Evolutionary conservation across 2,329 filamentous ascomycete species (phyloP).

Genomic region (Aspergillus jensenii): DNA sequence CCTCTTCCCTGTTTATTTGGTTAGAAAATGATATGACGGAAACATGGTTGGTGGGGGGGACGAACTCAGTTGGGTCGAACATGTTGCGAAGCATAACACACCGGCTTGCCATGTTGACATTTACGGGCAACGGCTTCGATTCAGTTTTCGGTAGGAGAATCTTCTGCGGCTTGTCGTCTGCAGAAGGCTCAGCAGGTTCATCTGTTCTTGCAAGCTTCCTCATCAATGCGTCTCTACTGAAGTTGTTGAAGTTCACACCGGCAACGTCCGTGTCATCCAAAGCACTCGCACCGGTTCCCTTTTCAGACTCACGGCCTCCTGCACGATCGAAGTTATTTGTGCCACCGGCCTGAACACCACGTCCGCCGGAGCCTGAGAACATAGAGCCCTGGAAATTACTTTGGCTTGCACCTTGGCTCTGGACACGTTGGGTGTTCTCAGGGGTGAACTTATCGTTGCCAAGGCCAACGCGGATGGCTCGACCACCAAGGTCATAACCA

Average conservation of each 20-base stretch:
- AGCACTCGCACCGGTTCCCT: conserved; percentile 84
- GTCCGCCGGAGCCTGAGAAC: conserved; percentile 86
- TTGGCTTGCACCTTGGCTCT: conserved; percentile 67
- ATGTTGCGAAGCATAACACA: conserved; percentile 95
- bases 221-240: conserved; percentile 98
- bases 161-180: conserved; percentile 69
- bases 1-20: conserved; percentile 66
- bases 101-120: conserved; percentile 87
- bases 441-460: conserved; percentile 99
- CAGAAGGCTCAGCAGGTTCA: conserved; percentile 62
- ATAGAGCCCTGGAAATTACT: conserved; percentile 81
- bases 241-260: conserved; percentile 99
- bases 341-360: conserved; percentile 77
- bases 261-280: conserved; percentile 96
- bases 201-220: conserved; percentile 95
- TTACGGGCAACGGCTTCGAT: conserved; percentile 74
- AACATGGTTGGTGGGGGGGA: conserved; percentile 23
- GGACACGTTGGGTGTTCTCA: conserved; percentile 92
- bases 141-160: conserved; percentile 77
- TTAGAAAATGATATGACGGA: conserved; percentile 32
- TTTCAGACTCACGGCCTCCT: conserved; percentile 83
- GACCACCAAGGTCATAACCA: conserved; percentile 94
- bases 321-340: conserved; percentile 81
- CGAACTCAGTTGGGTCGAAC: conserved; percentile 90
- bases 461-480: conserved; percentile 96